phyloP scores from a whole-genome alignment of 768 basidiomycete species.

The Phylloporus arenicola region DNA sequence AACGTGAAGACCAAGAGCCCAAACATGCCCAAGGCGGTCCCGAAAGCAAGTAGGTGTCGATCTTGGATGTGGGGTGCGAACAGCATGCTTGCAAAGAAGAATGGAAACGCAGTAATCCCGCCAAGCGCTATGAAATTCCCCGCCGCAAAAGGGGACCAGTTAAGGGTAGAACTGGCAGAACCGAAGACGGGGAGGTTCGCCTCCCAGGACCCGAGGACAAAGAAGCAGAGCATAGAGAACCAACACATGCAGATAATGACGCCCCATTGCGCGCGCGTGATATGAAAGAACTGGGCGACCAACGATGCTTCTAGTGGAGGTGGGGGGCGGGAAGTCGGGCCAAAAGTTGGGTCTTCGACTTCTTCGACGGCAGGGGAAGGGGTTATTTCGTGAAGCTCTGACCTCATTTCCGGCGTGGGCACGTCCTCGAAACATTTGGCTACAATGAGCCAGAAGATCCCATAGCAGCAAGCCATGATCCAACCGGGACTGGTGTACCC shows the following conservation, averaged over 20 bases:
- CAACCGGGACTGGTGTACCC: slow-evolving; percentile 64
- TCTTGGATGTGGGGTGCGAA: slow-evolving; percentile 56
- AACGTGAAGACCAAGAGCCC: slow-evolving; percentile 50
- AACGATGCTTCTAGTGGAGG: slow-evolving; percentile 5
- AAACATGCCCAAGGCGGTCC: slow-evolving; percentile 44
- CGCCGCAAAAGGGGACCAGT: slow-evolving; percentile 57
- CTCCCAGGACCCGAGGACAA: slow-evolving; percentile 67
- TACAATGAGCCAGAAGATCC: slow-evolving; percentile 43
- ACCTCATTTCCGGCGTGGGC: slow-evolving; percentile 14
- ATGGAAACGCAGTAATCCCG: slow-evolving; percentile 56
- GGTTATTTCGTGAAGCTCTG: slow-evolving; percentile 9
- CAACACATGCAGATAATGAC: slow-evolving; percentile 62
- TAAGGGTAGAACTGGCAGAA: slow-evolving; percentile 36
- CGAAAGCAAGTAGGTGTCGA: slow-evolving; percentile 50
- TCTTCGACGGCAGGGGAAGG: neutral
- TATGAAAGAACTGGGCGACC: slow-evolving; percentile 5
- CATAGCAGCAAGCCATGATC: slow-evolving; percentile 55
- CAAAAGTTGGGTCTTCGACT: neutral
- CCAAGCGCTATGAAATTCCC: slow-evolving; percentile 71
- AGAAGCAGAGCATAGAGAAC: slow-evolving; percentile 66
- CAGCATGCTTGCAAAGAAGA: slow-evolving; percentile 57
- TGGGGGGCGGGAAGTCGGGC: neutral
- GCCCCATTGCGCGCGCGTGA: slow-evolving; percentile 40
- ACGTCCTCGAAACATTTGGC: slow-evolving; percentile 39
- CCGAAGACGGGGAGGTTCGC: slow-evolving; percentile 62